phyloP scores from a whole-genome alignment of 164 flowering plant genomes.

The Macadamia tetraphylla region DNA sequence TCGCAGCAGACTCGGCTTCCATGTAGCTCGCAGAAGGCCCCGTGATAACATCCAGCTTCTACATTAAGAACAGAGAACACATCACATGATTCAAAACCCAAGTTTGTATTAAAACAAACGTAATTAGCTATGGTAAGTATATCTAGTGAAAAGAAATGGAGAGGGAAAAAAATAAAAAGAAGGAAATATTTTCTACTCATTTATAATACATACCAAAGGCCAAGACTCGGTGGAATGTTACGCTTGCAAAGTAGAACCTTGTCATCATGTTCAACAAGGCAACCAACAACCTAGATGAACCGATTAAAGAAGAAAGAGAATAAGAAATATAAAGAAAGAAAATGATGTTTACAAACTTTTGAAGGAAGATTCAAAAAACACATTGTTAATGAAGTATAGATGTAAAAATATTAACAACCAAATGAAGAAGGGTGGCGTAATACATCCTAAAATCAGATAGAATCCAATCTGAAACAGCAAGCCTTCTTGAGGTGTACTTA shows the following conservation, averaged over 20 bases:
- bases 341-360: not conserved
- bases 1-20: constrained; percentile 97
- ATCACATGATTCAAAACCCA: not conserved
- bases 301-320: no score
- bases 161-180: not conserved
- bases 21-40: constrained; percentile 97
- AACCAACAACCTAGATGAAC: not conserved
- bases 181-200: not conserved
- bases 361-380: not conserved
- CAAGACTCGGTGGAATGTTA: constrained; percentile 84
- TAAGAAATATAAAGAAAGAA: not conserved
- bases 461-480: no score
- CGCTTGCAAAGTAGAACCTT: constrained; percentile 84
- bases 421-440: no score
- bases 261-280: constrained; percentile 83
- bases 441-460: no score
- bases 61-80: not conserved
- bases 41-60: constrained; percentile 13
- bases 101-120: no score
- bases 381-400: no score
- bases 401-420: no score
- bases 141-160: no score
- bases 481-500: no score
- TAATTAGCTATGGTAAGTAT: no score
- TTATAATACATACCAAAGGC: constrained; percentile 65